These are phyloP conservation scores for Grammothele lineata DNA, from an alignment of 768 basidiomycete genomes.

Conservation along the genomic window DNA sequence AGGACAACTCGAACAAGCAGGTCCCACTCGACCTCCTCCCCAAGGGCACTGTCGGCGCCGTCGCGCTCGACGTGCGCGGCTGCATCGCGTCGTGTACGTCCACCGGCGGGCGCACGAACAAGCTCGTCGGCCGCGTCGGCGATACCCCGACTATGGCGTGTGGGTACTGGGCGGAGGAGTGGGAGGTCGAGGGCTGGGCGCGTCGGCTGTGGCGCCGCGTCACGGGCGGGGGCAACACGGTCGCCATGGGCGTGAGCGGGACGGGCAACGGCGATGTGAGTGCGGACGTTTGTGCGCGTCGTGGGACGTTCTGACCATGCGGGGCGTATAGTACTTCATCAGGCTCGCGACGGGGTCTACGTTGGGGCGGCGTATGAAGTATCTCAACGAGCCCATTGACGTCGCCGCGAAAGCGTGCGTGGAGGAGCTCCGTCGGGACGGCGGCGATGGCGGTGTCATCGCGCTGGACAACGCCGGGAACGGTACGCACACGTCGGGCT, in stretches of 20 bases:
- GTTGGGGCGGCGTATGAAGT: conserved; percentile 62
- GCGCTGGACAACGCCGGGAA: conserved; percentile 68
- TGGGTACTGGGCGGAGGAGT: conserved; percentile 86
- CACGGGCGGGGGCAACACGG: conserved; percentile 27
- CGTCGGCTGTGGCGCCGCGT: conserved; percentile 39
- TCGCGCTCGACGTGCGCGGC: conserved; percentile 70
- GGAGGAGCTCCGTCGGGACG: conserved; percentile 51
- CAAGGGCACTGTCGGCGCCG: conserved; percentile 80
- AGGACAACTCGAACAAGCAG: conserved; percentile 17
- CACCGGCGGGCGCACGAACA: conserved; percentile 81
- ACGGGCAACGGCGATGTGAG: conserved; percentile 84
- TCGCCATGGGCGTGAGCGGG: conserved; percentile 72
- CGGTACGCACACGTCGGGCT: conserved; percentile 35
- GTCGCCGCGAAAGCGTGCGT: conserved; percentile 54
- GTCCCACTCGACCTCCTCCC: conserved; percentile 54
- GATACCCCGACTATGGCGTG: conserved; percentile 77
- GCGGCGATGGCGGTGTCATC: conserved; percentile 72
- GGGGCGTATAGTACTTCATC: conserved; percentile 75
- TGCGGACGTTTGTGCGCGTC: conserved; percentile 12
- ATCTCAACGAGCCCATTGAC: conserved; percentile 49
- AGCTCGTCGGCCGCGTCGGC: conserved; percentile 77
- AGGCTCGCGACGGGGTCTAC: conserved; percentile 62
- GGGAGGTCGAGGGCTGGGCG: conserved; percentile 37
- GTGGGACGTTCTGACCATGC: no score
- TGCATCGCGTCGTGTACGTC: conserved; percentile 74